These are phyloP conservation scores for Alternaria infectoria DNA, from an alignment of 2,329 filamentous ascomycete species.

Conservation along the genomic window DNA sequence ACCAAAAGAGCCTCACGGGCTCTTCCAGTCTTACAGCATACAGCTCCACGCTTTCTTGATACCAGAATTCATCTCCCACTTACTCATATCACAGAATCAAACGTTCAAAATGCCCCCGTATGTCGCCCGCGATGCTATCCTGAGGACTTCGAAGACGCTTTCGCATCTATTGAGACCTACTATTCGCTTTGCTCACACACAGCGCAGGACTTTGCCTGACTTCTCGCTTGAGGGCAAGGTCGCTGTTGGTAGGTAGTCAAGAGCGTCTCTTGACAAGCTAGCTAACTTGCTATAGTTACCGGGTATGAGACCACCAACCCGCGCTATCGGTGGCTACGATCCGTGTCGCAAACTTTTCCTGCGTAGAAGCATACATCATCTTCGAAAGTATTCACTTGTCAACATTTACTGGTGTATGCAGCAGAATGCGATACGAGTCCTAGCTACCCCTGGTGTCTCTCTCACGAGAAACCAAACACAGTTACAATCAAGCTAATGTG, in stretches of 20 bases:
- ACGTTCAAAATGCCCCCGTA: slow-evolving; percentile 19
- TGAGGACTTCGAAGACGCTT: slow-evolving; percentile 7
- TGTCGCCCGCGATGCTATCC: slow-evolving; percentile 4
- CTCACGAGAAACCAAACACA: neutral
- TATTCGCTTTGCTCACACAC: slow-evolving; percentile 15
- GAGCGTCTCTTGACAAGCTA: neutral
- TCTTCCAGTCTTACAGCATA: neutral
- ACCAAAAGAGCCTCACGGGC: neutral
- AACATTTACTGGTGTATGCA: neutral
- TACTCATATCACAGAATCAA: neutral
- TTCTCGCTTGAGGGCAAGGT: slow-evolving; percentile 24
- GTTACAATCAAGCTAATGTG: neutral
- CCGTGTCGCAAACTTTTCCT: neutral
- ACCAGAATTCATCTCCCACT: neutral
- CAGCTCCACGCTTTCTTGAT: neutral
- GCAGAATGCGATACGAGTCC: neutral
- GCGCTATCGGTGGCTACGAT: neutral
- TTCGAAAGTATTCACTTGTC: neutral
- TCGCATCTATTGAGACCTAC: neutral
- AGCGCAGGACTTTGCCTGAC: slow-evolving; percentile 18
- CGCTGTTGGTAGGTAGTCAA: slow-evolving; percentile 14
- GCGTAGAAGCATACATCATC: neutral
- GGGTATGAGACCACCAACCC: neutral
- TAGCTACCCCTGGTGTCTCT: neutral
- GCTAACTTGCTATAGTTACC: neutral